Base-by-base conservation (phyloP, 176 grass and related monocot genomes). In the Carex littledalei region DNA sequence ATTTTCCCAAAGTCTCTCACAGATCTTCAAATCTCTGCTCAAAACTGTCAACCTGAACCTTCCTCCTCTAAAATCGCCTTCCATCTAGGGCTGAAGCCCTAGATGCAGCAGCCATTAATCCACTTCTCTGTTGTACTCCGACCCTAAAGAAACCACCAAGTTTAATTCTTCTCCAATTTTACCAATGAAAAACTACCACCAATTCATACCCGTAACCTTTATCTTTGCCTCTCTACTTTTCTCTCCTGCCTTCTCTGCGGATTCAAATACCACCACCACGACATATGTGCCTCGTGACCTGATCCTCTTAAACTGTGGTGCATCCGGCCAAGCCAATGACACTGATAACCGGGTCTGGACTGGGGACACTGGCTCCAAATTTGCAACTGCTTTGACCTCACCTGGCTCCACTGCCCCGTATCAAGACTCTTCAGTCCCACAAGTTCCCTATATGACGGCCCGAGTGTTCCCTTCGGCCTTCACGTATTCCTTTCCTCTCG, bases 401-500 rank as follows among this genome's bases (percentile, higher is more conserved):
- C 21, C 84, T 1, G 82, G 62, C 39, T 18, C 63, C 17, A 59
- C 35, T 5, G 85, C 92, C 0, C 56, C 54, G 1, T 54, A 70
- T 18, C 94, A 91, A 87, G 86, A 88, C 39, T 87, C 92, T 18
- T 91, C 89, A 1, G 92, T 93, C 8, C 87, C 90, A 15, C 89
- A 89, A 82, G 86, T 91, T 29, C 94, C 91, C 2, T 97, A 94
- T 86, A 87, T 91, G 78, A 94, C 94, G 0, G 92, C 92, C 60
- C 89, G 94, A 18, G 54, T 94, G 54, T 97, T 91, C 35, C 52
- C 89, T 0, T 76, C 90, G 24, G 50, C 90, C 73, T 97, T 88
- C 89, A 97, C 89, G 67, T 97, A 97, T 89, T 88, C 94, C 81
- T 94, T 97, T 85, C 94, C 92, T 18, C 89, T 94, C 17, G 90